These are phyloP conservation scores for Striga asiatica DNA, from an alignment of 257 asterid species.

Conservation along the genomic window DNA sequence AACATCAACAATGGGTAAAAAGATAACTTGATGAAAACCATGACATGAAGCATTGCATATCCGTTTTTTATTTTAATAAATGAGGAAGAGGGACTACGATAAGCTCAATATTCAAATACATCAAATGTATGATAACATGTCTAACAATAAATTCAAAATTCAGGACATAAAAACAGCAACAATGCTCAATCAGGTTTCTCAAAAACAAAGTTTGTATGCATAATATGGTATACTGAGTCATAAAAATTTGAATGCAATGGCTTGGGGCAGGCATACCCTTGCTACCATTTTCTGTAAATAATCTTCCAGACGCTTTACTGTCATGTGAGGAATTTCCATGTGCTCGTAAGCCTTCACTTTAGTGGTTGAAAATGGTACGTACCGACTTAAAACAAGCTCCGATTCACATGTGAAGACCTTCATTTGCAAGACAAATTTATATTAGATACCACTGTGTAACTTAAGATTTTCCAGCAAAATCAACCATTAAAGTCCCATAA, in stretches of 20 bases:
- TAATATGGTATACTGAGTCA: too few species aligned
- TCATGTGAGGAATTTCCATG: conserved; percentile 17
- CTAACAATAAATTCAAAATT: too few species aligned
- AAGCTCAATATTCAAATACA: too few species aligned
- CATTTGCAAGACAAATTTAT: conserved; percentile 20
- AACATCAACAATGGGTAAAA: too few species aligned
- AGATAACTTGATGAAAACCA: too few species aligned
- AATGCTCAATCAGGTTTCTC: too few species aligned
- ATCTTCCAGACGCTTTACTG: conserved; percentile 12
- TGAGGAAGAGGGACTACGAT: too few species aligned
- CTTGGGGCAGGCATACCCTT: conserved; percentile 42
- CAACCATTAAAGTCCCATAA: not conserved
- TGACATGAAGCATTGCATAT: too few species aligned
- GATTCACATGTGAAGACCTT: conserved; percentile 66
- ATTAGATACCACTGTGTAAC: conserved; percentile 5
- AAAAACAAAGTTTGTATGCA: too few species aligned
- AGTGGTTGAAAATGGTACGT: conserved; percentile 42
- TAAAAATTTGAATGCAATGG: too few species aligned
- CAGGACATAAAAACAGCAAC: too few species aligned
- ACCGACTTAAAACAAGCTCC: conserved; percentile 34
- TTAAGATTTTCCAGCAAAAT: not conserved
- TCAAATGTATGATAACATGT: too few species aligned
- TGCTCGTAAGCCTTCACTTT: conserved; percentile 40
- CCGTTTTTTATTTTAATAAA: not conserved
- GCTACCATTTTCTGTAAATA: conserved; percentile 19